Conservation (phyloP, 176 grass and related monocot species). For the Triticum turgidum region DNA sequence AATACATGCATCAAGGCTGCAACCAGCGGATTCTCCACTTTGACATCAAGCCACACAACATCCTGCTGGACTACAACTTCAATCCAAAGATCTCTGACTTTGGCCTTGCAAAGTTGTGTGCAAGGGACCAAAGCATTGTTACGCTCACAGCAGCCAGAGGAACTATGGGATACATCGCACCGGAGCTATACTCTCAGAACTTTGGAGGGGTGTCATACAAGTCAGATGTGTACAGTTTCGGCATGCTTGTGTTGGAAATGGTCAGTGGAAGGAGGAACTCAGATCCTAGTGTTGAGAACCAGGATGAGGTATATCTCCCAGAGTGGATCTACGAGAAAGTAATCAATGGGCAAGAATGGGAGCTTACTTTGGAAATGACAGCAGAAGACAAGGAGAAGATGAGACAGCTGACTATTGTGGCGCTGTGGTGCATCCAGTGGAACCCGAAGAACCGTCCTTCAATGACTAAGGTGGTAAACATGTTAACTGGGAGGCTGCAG, state of each 20-base stretch:
- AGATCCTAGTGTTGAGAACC: too few relatives aligned
- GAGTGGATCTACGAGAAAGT: not conserved
- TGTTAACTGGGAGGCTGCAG: not conserved
- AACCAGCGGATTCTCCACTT: not conserved
- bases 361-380: not conserved
- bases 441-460: not conserved
- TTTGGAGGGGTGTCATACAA: too few relatives aligned
- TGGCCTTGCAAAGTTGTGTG: too few relatives aligned
- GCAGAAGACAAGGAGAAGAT: not conserved
- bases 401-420: not conserved
- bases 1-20: not conserved
- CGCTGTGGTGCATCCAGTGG: not conserved
- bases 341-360: not conserved
- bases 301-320: too few relatives aligned
- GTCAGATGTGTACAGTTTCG: too few relatives aligned
- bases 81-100: too few relatives aligned
- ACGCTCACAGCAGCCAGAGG: too few relatives aligned
- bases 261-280: too few relatives aligned
- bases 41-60: not conserved
- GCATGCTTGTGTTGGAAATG: too few relatives aligned
- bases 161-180: too few relatives aligned
- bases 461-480: not conserved
- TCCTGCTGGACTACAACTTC: not conserved
- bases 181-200: too few relatives aligned
- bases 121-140: too few relatives aligned